A percentile compares a stretch with the other conserved stretches of the same genome.
phyloP scores from a whole-genome alignment of 306 rosid genomes.

The Geum urbanum region DNA sequence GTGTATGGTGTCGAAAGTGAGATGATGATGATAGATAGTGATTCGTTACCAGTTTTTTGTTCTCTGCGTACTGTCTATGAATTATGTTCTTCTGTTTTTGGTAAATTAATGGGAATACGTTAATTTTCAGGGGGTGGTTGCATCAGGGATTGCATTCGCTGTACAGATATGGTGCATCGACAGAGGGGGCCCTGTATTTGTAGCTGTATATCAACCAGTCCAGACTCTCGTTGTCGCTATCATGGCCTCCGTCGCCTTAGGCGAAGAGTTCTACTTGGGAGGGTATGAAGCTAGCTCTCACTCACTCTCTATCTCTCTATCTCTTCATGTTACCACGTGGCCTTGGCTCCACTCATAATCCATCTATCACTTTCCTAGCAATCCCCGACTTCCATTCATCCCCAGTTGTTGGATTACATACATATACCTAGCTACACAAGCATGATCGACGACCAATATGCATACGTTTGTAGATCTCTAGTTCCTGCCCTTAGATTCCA shows the following conservation, averaged over 20 bases:
- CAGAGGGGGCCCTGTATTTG: conserved; percentile 99
- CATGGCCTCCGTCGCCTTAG: conserved; percentile 91
- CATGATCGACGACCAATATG: too few relatives aligned
- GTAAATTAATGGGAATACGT: neutral
- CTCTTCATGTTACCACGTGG: neutral
- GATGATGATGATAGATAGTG: conserved; percentile 24
- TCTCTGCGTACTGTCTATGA: too few relatives aligned
- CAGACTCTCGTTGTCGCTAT: conserved; percentile 95
- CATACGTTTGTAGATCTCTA: too few relatives aligned
- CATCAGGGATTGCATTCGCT: conserved; percentile 97
- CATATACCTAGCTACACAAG: neutral
- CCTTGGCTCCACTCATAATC: neutral
- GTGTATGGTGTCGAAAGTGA: conserved; percentile 7
- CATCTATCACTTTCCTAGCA: neutral
- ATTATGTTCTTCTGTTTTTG: neutral
- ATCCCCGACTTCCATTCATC: neutral
- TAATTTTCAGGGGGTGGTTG: conserved; percentile 81
- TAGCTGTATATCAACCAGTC: conserved; percentile 97
- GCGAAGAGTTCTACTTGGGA: conserved; percentile 92
- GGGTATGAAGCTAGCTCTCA: conserved; percentile 37
- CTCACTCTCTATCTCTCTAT: too few relatives aligned
- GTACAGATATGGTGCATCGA: conserved; percentile 99
- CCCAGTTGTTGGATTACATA: neutral
- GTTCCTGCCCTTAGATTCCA: too few relatives aligned
- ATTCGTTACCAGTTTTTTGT: neutral